Conservation (phyloP, 2,329 filamentous ascomycete genomes). For the Dactylellina cionopaga region DNA sequence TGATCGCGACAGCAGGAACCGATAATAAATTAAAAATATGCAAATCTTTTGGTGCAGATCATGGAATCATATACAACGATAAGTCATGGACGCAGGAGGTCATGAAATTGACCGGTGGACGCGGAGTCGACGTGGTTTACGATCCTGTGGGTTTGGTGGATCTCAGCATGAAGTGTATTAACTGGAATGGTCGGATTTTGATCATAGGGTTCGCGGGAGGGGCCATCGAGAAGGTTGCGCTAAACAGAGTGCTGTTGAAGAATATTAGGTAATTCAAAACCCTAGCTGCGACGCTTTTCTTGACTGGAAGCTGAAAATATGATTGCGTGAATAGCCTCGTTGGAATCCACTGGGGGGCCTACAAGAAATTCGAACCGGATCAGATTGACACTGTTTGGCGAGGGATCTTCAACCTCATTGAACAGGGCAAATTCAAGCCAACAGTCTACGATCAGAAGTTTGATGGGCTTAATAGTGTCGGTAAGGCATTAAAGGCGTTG, state of each 20-base stretch:
- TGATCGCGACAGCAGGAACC: conserved; percentile 90
- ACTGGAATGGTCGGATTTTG: conserved; percentile 89
- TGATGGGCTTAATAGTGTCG: conserved; percentile 81
- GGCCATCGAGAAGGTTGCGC: conserved; percentile 86
- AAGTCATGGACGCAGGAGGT: conserved; percentile 73
- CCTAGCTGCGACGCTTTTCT: not conserved
- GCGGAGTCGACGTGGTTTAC: conserved; percentile 90
- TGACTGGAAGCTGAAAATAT: not conserved
- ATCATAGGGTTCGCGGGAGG: conserved; percentile 90
- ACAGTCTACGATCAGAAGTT: conserved; percentile 88
- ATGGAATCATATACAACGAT: conserved; percentile 79
- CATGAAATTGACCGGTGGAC: conserved; percentile 77
- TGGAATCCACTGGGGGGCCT: conserved; percentile 91
- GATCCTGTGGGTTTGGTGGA: conserved; percentile 93
- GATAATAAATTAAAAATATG: conserved; percentile 82
- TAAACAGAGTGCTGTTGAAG: conserved; percentile 83
- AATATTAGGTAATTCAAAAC: conserved; percentile 34
- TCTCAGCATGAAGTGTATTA: conserved; percentile 85
- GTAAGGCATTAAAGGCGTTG: conserved; percentile 78
- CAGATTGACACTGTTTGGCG: conserved; percentile 80
- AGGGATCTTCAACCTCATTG: conserved; percentile 80
- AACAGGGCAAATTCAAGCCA: conserved; percentile 78
- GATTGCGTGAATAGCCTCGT: conserved; percentile 70
- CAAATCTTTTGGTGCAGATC: conserved; percentile 82
- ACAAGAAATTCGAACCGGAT: conserved; percentile 76